Evolutionary conservation across 1,139 yeast genomes (phyloP).

Genomic region (Casaregolazyma suthepensis): DNA sequence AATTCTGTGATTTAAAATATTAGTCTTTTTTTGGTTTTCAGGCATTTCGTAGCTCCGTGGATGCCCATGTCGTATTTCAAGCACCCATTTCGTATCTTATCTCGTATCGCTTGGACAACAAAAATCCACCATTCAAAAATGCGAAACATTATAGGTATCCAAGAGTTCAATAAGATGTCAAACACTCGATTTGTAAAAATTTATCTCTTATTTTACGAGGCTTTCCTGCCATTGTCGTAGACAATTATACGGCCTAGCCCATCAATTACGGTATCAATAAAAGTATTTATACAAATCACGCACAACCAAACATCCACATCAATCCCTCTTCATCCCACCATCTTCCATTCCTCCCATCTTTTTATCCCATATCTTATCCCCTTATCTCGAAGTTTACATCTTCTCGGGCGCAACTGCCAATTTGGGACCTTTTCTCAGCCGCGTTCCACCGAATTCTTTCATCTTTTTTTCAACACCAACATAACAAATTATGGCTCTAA

Average conservation of each 20-base stretch:
- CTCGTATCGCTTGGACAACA: background rate
- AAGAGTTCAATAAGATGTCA: too few species aligned
- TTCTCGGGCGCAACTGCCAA: background rate
- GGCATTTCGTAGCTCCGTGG: too few species aligned
- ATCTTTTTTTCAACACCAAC: background rate
- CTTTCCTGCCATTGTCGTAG: background rate
- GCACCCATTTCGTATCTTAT: too few species aligned
- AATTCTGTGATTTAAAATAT: too few species aligned
- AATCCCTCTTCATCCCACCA: too few species aligned
- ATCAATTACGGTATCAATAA: background rate
- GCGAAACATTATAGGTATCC: too few species aligned
- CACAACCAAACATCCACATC: too few species aligned
- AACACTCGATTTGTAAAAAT: background rate
- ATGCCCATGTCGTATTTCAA: too few species aligned
- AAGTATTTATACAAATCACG: background rate
- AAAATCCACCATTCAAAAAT: too few species aligned
- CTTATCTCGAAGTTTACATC: background rate
- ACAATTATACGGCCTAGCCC: too few species aligned
- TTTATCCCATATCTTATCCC: background rate
- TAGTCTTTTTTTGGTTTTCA: too few species aligned
- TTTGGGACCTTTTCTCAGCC: background rate
- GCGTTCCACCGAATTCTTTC: background rate
- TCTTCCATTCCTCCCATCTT: background rate
- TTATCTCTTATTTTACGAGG: background rate
- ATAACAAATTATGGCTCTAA: conserved; percentile 17